Evolutionary conservation across 2,329 filamentous ascomycete species (phyloP).

Genomic region (Cylindrodendrum hubeiense): DNA sequence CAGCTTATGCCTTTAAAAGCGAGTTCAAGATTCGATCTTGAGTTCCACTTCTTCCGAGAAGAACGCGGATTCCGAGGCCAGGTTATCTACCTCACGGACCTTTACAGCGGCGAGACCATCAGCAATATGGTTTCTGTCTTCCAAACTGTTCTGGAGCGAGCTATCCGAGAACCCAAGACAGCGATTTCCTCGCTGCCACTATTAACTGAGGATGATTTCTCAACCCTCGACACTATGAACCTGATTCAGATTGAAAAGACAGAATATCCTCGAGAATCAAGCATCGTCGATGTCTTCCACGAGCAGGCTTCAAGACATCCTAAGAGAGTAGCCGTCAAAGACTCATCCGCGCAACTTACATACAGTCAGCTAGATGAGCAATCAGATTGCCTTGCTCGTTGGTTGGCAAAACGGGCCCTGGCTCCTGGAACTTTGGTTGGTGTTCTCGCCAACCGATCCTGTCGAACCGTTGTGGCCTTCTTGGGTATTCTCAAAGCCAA

Average conservation of each 20-base stretch:
- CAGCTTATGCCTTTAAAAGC: slow-evolving; percentile 1
- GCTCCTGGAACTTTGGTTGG: slow-evolving; percentile 20
- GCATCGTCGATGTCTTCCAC: slow-evolving; percentile 41
- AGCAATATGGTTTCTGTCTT: slow-evolving; percentile 33
- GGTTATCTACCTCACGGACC: slow-evolving; percentile 29
- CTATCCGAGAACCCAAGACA: slow-evolving; percentile 20
- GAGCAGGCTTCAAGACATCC: slow-evolving; percentile 30
- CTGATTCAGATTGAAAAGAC: slow-evolving; percentile 28
- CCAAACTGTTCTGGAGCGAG: slow-evolving; percentile 23
- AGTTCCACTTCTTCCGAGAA: slow-evolving; percentile 39
- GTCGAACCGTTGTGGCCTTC: slow-evolving; percentile 24
- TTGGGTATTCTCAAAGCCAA: slow-evolving; percentile 35
- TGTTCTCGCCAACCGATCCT: slow-evolving; percentile 23
- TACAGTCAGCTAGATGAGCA: slow-evolving; percentile 34
- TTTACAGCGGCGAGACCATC: slow-evolving; percentile 33
- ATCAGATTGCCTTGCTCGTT: slow-evolving; percentile 26
- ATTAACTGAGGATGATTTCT: neutral
- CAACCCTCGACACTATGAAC: slow-evolving; percentile 28
- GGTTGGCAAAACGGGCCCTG: neutral
- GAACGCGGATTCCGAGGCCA: neutral
- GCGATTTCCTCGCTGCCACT: slow-evolving; percentile 19
- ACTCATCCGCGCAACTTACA: slow-evolving; percentile 28
- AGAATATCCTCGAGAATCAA: slow-evolving; percentile 35
- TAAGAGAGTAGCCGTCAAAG: slow-evolving; percentile 32
- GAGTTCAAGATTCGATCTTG: slow-evolving; percentile 36